Conservation (phyloP, 2,329 filamentous ascomycete genomes). For the Fusarium protoensiforme region DNA sequence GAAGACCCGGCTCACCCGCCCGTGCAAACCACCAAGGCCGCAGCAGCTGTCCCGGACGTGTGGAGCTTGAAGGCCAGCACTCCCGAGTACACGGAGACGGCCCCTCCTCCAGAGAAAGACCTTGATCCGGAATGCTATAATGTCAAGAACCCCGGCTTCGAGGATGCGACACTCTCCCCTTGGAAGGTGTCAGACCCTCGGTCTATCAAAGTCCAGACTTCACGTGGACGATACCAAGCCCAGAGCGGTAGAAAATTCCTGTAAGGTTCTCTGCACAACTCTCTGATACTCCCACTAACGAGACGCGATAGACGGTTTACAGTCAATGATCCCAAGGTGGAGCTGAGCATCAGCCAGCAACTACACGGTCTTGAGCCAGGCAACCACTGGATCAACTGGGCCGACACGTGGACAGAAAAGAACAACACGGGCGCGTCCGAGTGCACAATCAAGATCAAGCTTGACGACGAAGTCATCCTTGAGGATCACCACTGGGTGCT, state of each 20-base stretch:
- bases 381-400: background rate
- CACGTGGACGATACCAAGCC: background rate
- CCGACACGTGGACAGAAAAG: background rate
- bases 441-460: background rate
- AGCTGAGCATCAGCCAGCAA: background rate
- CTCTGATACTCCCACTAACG: background rate
- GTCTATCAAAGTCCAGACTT: background rate
- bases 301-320: background rate
- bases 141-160: background rate
- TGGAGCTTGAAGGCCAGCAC: background rate
- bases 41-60: background rate
- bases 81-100: background rate
- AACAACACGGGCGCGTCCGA: background rate
- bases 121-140: background rate
- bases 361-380: background rate
- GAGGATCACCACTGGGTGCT: background rate
- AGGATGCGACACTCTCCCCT: background rate
- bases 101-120: background rate
- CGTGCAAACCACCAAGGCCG: background rate
- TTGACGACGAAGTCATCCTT: background rate
- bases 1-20: background rate
- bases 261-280: background rate
- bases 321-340: background rate
- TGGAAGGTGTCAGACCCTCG: background rate
- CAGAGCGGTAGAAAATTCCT: background rate